phyloP scores from a whole-genome alignment of 371 early-diverging fungal species.

The Mucor indicus region DNA sequence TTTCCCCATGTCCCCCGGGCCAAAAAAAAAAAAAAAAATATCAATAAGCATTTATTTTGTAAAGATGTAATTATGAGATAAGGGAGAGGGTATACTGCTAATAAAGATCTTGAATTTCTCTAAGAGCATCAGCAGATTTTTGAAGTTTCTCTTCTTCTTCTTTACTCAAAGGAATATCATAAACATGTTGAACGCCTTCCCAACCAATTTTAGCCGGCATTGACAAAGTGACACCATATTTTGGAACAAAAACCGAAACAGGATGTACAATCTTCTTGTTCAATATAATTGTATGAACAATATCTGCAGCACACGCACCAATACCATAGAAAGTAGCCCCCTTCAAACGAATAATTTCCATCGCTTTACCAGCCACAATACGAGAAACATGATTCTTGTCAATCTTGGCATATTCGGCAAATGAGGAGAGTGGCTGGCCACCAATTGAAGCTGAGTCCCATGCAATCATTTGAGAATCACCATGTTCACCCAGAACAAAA shows the following conservation, averaged over 20 bases:
- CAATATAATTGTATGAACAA: conserved; percentile 66
- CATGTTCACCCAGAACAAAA: conserved; percentile 86
- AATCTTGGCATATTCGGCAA: conserved; percentile 62
- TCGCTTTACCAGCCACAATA: conserved; percentile 72
- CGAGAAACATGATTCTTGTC: conserved; percentile 54
- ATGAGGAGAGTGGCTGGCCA: conserved; percentile 66
- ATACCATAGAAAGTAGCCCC: conserved; percentile 89
- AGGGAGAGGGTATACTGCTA: no score
- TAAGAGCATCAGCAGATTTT: conserved; percentile 45
- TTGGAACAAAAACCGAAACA: conserved; percentile 62
- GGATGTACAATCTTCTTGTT: conserved; percentile 68
- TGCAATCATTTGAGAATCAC: conserved; percentile 81
- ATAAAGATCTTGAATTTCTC: conserved; percentile 23
- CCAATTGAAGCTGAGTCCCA: conserved; percentile 79
- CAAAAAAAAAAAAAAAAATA: no score
- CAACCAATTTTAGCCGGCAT: conserved; percentile 73
- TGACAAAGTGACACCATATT: conserved; percentile 61
- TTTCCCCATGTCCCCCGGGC: no score
- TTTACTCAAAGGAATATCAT: conserved; percentile 58
- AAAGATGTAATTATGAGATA: no score
- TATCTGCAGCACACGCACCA: conserved; percentile 72
- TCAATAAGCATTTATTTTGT: no score
- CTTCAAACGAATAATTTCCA: conserved; percentile 82
- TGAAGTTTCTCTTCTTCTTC: conserved; percentile 52
- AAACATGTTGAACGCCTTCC: conserved; percentile 64